These are phyloP conservation scores for Pseudopithomyces chartarum DNA, from an alignment of 2,329 filamentous ascomycete genomes.

Conservation along the genomic window DNA sequence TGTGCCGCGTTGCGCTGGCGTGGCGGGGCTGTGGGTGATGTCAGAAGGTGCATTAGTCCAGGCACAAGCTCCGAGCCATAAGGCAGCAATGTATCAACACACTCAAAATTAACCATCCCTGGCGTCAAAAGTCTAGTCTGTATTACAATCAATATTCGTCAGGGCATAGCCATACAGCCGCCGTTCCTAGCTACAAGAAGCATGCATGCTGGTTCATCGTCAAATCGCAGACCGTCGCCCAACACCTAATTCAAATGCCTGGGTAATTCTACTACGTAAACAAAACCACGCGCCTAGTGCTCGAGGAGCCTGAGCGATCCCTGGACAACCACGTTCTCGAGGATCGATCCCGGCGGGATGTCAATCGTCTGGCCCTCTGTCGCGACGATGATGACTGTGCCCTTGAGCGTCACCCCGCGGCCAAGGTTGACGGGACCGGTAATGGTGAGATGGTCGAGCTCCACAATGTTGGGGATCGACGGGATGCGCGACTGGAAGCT, in stretches of 20 bases:
- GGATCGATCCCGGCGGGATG: conserved; percentile 91
- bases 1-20: conserved; percentile 18
- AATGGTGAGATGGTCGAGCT: conserved; percentile 94
- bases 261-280: conserved; percentile 32
- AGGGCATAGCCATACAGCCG: conserved; percentile 15
- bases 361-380: conserved; percentile 98
- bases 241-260: conserved; percentile 25
- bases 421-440: conserved; percentile 97
- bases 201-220: conserved; percentile 24
- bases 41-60: conserved; percentile 15
- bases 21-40: conserved; percentile 17
- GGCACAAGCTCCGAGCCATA: background rate
- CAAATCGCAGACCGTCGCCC: conserved; percentile 8
- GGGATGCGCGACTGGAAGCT: conserved; percentile 90
- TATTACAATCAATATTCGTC: conserved; percentile 32
- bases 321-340: conserved; percentile 99
- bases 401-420: conserved; percentile 93
- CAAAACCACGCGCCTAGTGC: conserved; percentile 55
- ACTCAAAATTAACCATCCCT: background rate
- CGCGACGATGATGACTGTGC: conserved; percentile 97
- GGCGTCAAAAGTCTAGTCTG: conserved; percentile 16
- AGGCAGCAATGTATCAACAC: conserved; percentile 5
- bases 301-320: conserved; percentile 81
- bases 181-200: conserved; percentile 30
- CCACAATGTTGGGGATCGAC: conserved; percentile 87